phyloP scores from a whole-genome alignment of 2,329 filamentous ascomycete genomes.

The Fusarium torulosum region DNA sequence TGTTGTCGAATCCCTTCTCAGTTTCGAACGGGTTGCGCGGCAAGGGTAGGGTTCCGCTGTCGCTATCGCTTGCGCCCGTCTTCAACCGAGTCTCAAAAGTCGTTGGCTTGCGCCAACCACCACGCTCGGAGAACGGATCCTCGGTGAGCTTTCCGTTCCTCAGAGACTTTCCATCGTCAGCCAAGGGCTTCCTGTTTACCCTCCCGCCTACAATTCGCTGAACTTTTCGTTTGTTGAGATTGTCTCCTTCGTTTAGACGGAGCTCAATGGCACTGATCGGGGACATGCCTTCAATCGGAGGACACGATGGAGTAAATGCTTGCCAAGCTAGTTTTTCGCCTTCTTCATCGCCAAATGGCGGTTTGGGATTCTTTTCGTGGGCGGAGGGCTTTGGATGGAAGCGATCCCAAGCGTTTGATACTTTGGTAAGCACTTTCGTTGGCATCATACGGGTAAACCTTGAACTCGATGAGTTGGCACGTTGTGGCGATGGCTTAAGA shows the following conservation, averaged over 20 bases:
- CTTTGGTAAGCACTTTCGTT: conserved; percentile 52
- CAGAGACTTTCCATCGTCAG: conserved; percentile 48
- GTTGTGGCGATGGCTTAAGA: conserved; percentile 49
- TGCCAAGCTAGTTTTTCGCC: conserved; percentile 8
- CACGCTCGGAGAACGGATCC: conserved; percentile 49
- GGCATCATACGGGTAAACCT: conserved; percentile 49
- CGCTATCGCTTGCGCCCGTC: conserved; percentile 9
- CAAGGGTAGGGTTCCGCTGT: conserved; percentile 7
- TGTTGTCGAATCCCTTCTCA: conserved; percentile 55
- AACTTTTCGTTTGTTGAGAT: conserved; percentile 53
- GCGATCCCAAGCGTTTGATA: conserved; percentile 52
- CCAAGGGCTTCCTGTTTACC: conserved; percentile 48
- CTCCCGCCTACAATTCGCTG: conserved; percentile 51
- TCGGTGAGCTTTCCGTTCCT: conserved; percentile 46
- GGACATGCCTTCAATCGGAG: conserved; percentile 22
- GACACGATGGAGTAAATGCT: conserved; percentile 9
- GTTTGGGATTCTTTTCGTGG: conserved; percentile 34
- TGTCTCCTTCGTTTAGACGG: conserved; percentile 52
- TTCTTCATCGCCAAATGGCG: neutral
- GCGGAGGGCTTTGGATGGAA: conserved; percentile 47
- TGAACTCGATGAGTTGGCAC: conserved; percentile 26
- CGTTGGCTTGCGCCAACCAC: conserved; percentile 37
- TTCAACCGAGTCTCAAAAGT: conserved; percentile 45
- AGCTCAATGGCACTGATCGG: conserved; percentile 52
- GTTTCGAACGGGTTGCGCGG: conserved; percentile 51